Percentiles rank a stretch among this genome's conserved stretches.
Conservation (phyloP, 768 basidiomycete genomes). For the Scleroderma citrinum region DNA sequence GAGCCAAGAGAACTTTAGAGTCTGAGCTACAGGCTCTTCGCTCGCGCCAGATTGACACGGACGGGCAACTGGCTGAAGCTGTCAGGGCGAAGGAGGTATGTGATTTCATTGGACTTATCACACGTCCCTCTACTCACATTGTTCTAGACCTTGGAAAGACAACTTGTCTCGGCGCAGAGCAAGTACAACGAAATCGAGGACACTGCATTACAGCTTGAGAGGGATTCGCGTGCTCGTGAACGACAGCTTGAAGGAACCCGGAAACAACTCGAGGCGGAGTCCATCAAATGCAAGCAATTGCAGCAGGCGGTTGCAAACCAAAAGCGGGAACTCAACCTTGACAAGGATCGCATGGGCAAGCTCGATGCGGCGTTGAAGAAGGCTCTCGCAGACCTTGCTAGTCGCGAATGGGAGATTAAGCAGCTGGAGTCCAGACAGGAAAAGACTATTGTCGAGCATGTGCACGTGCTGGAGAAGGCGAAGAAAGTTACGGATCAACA, state of each 20-base stretch:
- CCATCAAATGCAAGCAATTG: constrained; percentile 63
- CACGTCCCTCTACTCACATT: not conserved
- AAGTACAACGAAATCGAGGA: constrained; percentile 89
- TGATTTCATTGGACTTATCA: not conserved
- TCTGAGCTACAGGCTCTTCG: constrained; percentile 70
- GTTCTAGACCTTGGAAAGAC: constrained; percentile 66
- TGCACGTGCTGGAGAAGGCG: constrained; percentile 92
- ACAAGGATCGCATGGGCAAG: constrained; percentile 66
- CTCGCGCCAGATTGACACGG: constrained; percentile 60
- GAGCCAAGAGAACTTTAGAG: constrained; percentile 58
- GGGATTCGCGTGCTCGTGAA: constrained; percentile 69
- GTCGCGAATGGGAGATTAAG: constrained; percentile 79
- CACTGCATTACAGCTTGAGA: constrained; percentile 73
- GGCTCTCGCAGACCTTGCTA: constrained; percentile 71
- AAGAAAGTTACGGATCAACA: constrained; percentile 92
- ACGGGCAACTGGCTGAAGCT: constrained; percentile 57
- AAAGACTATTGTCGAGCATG: constrained; percentile 98
- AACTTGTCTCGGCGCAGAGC: constrained; percentile 62
- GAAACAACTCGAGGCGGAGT: constrained; percentile 72
- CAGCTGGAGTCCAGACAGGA: constrained; percentile 84
- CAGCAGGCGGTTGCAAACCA: constrained; percentile 59
- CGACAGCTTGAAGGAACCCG: constrained; percentile 65
- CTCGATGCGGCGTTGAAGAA: constrained; percentile 79
- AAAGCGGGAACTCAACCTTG: constrained; percentile 61
- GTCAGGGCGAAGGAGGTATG: constrained; percentile 69